Evolutionary conservation across 1,284 basidiomycete species (phyloP).

Genomic region (Termitomyces sp.): DNA sequence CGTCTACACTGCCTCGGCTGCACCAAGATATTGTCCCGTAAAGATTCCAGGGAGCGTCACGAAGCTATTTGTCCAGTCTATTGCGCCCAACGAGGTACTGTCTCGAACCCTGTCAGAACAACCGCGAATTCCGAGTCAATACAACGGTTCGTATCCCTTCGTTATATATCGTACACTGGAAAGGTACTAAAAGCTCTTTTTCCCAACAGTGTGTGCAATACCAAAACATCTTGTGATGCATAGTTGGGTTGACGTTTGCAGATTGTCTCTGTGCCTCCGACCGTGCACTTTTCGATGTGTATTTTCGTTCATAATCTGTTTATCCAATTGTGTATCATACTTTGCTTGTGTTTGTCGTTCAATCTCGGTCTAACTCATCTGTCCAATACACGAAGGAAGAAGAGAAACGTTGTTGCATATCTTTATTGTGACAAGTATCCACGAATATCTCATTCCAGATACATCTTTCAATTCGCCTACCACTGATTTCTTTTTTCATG

Average conservation of each 20-base stretch:
- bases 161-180: background rate
- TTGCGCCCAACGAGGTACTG: background rate
- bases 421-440: background rate
- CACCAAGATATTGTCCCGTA: conserved; percentile 11
- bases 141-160: background rate
- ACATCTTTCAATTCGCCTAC: background rate
- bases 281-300: background rate
- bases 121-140: background rate
- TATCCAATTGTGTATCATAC: background rate
- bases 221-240: background rate
- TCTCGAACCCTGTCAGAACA: background rate
- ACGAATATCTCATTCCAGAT: background rate
- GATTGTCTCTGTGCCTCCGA: background rate
- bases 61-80: conserved; percentile 7
- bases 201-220: background rate
- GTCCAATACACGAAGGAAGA: background rate
- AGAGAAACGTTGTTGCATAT: background rate
- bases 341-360: background rate
- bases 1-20: conserved; percentile 11
- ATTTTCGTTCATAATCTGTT: background rate
- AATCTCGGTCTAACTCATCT: background rate
- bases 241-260: background rate
- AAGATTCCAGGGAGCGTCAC: conserved; percentile 11
- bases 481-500: background rate
- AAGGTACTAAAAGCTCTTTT: background rate